Base-by-base conservation (phyloP, 139 green algal species). In the Tetraselmis chui region DNA sequence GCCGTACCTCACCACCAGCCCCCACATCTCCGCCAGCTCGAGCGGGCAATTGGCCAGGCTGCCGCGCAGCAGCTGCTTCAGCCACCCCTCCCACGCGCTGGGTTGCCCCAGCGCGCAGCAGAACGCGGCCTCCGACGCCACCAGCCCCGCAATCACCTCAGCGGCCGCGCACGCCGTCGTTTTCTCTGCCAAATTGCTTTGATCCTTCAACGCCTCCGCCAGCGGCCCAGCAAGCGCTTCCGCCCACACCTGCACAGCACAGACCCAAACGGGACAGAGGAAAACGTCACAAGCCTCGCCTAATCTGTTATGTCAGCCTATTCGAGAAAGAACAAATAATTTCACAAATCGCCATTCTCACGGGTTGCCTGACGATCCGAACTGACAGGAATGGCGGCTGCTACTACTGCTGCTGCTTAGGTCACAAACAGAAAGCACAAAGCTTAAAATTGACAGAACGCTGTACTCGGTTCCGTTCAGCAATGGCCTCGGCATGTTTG, bases 101-200 rank as follows among this genome's bases (percentile, higher is more conserved):
- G 45, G 45, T 18, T 67, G 45, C 45, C 45, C 45, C 11, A 18
- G 45, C 11, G 45, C 45, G 45, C 11, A 5, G n/a, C 25, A 31
- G 82, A 80, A 85, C 1, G 77, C 76, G 28, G 31, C 30, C 1
- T 84, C 86, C 25, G 85, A 84, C 2, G 91, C 91, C 0, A 96
- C 30, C 31, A 96, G 78, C 1, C 92, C 93, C 1, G 88, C 86
- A 0, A 93, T 74, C 30, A 81, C 83, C 85, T 97, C 93, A 0
- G 88, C 89, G 1, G 88, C 86, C 1, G 92, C 74, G 27, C 84
- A 88, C 32, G 85, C 30, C 75, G 89, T 85, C 22, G 86, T 81
- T 74, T 92, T 92, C 23, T 92, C 88, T 59, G n/a, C 32, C 76
- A 25, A 76, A 76, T 80, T 30, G 76, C 90, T 84, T 29, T 80